phyloP scores from a whole-genome alignment of 1,139 yeast genomes.

The Debaryomyces sp. region DNA sequence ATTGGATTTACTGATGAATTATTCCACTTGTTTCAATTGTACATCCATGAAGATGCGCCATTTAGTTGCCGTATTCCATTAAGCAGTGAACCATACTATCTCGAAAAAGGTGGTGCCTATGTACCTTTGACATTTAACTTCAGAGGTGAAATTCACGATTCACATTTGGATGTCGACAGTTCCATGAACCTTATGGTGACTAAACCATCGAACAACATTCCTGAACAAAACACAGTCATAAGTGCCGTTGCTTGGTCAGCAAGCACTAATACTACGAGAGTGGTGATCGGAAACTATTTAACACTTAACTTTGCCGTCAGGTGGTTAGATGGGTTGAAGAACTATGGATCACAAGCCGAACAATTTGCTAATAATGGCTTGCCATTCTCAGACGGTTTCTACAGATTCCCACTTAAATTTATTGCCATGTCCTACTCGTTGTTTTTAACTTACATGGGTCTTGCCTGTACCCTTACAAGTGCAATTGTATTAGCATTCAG shows the following conservation, averaged over 20 bases:
- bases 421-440: constrained; percentile 31
- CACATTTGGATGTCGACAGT: constrained; percentile 71
- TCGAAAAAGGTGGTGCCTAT: constrained; percentile 52
- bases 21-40: constrained; percentile 72
- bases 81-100: constrained; percentile 42
- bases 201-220: constrained; percentile 32
- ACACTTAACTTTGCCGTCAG: constrained; percentile 60
- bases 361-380: constrained; percentile 21
- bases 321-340: constrained; percentile 50
- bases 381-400: constrained; percentile 47
- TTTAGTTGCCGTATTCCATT: constrained; percentile 67
- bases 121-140: constrained; percentile 67
- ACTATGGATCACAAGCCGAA: constrained; percentile 20
- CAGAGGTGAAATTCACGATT: constrained; percentile 68
- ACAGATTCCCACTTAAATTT: constrained; percentile 36
- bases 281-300: constrained; percentile 66
- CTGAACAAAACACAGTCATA: constrained; percentile 45
- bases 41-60: constrained; percentile 78
- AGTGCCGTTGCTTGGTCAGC: constrained; percentile 64
- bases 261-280: constrained; percentile 62
- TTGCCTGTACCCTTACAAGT: constrained; percentile 29
- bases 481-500: constrained; percentile 27
- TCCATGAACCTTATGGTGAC: constrained; percentile 57
- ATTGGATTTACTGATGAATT: constrained; percentile 65
- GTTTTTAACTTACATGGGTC: constrained; percentile 24